phyloP scores from a whole-genome alignment of 352 stramenopile genomes.

The Pythium chondricola region DNA sequence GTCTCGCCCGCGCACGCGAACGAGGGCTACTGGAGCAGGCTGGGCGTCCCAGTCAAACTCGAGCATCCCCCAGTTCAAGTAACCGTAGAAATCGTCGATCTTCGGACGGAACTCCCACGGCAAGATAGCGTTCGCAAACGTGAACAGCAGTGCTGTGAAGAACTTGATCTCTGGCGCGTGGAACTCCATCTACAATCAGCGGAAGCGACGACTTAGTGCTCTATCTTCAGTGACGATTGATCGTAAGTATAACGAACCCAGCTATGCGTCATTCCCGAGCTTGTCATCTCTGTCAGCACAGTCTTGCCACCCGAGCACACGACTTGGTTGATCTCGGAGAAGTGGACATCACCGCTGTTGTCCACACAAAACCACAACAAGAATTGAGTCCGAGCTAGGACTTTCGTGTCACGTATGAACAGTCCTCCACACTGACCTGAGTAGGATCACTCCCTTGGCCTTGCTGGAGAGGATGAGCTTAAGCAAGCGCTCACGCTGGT shows the following conservation, averaged over 20 bases:
- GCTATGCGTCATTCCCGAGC: conserved; percentile 91
- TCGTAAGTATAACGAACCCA: conserved; percentile 48
- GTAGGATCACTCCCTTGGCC: conserved; percentile 81
- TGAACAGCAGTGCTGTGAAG: conserved; percentile 58
- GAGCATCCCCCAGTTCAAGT: conserved; percentile 91
- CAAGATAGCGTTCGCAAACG: conserved; percentile 62
- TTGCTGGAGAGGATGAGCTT: conserved; percentile 78
- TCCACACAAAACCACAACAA: conserved; percentile 9
- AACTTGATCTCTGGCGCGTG: conserved; percentile 45
- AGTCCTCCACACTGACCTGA: conserved; percentile 51
- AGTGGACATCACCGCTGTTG: conserved; percentile 89
- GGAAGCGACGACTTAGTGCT: too few relatives aligned
- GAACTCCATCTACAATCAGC: conserved; percentile 54
- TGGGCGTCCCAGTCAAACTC: conserved; percentile 84
- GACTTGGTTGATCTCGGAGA: conserved; percentile 90
- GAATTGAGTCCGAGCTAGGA: too few relatives aligned
- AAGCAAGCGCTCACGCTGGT: conserved; percentile 74
- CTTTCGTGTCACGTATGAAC: too few relatives aligned
- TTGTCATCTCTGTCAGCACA: conserved; percentile 84
- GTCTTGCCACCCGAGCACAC: conserved; percentile 70
- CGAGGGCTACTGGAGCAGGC: conserved; percentile 45
- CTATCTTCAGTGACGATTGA: too few relatives aligned
- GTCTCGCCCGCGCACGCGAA: conserved; percentile 52
- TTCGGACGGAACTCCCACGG: conserved; percentile 73
- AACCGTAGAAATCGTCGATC: conserved; percentile 70